Conservation (phyloP, 1,284 basidiomycete genomes). For the Ustilago loliicola region DNA sequence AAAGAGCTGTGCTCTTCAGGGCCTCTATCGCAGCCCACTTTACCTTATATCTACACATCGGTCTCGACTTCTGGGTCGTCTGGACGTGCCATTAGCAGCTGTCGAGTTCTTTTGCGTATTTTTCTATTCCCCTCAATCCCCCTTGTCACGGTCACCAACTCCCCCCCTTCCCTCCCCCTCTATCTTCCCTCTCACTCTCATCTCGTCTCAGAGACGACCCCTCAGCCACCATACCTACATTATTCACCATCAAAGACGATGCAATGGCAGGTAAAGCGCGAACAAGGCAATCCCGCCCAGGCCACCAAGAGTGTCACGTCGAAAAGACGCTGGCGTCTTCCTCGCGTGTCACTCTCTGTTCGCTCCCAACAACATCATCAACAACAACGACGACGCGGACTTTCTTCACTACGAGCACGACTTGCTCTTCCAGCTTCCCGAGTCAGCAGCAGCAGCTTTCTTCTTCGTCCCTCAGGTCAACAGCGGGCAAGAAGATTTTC, state of each 20-base stretch:
- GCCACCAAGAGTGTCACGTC: constrained; percentile 17
- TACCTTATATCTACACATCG: neutral
- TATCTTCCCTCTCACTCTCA: constrained; percentile 7
- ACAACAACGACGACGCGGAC: neutral
- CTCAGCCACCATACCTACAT: constrained; percentile 24
- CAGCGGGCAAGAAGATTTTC: neutral
- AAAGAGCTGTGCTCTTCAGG: constrained; percentile 49
- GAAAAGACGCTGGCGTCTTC: constrained; percentile 47
- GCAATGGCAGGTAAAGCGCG: constrained; percentile 34
- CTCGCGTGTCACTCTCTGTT: constrained; percentile 27
- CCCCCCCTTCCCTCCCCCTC: constrained; percentile 1
- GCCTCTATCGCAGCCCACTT: constrained; percentile 9
- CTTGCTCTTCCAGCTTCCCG: constrained; percentile 15
- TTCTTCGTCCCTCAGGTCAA: constrained; percentile 6
- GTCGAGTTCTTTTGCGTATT: constrained; percentile 15
- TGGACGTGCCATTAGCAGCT: constrained; percentile 25
- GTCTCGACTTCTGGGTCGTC: constrained; percentile 34
- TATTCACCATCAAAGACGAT: constrained; percentile 22
- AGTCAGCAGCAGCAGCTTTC: constrained; percentile 13
- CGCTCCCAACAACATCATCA: constrained; percentile 16
- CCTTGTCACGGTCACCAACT: neutral
- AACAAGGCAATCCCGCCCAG: constrained; percentile 17
- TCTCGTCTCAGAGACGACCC: constrained; percentile 30
- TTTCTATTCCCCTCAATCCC: neutral
- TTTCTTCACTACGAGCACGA: constrained; percentile 10